phyloP scores from a whole-genome alignment of 2,329 filamentous ascomycete species.

The Aspergillus viridinutans region DNA sequence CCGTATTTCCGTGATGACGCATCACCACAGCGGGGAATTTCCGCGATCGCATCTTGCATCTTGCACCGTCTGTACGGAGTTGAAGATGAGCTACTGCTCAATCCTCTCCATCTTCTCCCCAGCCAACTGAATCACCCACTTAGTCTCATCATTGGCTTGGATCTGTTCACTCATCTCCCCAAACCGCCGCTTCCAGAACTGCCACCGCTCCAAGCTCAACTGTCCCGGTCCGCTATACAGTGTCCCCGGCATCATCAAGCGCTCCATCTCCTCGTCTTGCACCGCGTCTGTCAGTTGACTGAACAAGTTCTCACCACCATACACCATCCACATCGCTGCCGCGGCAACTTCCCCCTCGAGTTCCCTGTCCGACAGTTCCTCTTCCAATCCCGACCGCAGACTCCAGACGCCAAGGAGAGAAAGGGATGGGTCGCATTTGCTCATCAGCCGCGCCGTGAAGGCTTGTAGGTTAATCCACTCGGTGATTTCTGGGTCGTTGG shows the following conservation, averaged over 20 bases:
- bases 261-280: not conserved
- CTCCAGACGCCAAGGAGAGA: constrained; percentile 7
- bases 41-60: not conserved
- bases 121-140: not conserved
- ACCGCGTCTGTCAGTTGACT: not conserved
- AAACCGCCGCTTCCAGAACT: constrained; percentile 11
- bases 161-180: not conserved
- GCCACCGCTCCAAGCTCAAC: constrained; percentile 8
- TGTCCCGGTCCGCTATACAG: constrained; percentile 6
- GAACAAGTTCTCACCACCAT: constrained; percentile 1
- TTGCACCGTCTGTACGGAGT: too few species aligned
- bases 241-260: constrained; percentile 1
- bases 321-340: constrained; percentile 7
- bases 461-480: constrained; percentile 11
- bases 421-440: not conserved
- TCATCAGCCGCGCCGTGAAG: constrained; percentile 10
- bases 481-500: not conserved
- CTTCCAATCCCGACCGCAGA: constrained; percentile 7
- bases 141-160: not conserved
- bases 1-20: not conserved
- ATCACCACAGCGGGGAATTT: not conserved
- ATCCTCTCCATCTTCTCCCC: not conserved
- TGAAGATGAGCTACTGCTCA: not conserved
- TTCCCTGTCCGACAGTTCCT: not conserved
- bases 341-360: constrained; percentile 1